Evolutionary conservation across 1,284 basidiomycete species (phyloP).

Genomic region (Puccinia triticina): DNA sequence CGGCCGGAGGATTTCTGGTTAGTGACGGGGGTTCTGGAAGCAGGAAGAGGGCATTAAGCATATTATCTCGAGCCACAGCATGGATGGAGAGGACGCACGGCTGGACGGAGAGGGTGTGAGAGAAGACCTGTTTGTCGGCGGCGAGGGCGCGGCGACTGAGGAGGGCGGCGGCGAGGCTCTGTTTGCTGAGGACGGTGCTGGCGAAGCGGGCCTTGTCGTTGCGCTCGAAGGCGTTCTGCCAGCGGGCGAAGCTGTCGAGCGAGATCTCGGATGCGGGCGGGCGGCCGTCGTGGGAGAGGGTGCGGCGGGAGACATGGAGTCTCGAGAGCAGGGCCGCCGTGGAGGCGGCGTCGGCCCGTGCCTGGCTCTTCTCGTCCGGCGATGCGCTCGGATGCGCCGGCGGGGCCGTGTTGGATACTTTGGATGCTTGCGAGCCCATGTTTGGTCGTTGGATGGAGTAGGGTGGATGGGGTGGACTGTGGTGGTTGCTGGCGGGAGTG

Average conservation of each 20-base stretch:
- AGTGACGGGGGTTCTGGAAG: conserved; percentile 72
- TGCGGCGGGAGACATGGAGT: background rate
- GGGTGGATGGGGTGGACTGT: background rate
- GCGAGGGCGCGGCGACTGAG: conserved; percentile 67
- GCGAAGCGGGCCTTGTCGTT: conserved; percentile 73
- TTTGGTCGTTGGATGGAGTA: background rate
- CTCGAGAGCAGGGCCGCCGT: conserved; percentile 38
- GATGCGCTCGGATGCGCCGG: background rate
- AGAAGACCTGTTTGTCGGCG: conserved; percentile 54
- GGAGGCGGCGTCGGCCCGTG: conserved; percentile 52
- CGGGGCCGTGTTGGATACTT: conserved; percentile 52
- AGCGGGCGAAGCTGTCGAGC: conserved; percentile 52
- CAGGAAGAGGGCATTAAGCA: background rate
- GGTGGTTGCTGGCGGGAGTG: background rate
- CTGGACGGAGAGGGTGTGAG: conserved; percentile 49
- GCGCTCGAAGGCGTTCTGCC: conserved; percentile 54
- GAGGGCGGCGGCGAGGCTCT: conserved; percentile 71
- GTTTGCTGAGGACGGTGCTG: conserved; percentile 76
- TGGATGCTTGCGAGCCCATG: conserved; percentile 68
- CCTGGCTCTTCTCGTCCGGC: conserved; percentile 52
- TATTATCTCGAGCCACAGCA: too few relatives aligned
- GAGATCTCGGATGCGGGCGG: conserved; percentile 45
- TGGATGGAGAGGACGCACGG: conserved; percentile 42
- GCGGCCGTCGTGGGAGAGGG: conserved; percentile 46
- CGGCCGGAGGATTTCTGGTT: conserved; percentile 84